Evolutionary conservation across 176 grass and related monocot genomes (phyloP).

Genomic region (Carex kokanica): DNA sequence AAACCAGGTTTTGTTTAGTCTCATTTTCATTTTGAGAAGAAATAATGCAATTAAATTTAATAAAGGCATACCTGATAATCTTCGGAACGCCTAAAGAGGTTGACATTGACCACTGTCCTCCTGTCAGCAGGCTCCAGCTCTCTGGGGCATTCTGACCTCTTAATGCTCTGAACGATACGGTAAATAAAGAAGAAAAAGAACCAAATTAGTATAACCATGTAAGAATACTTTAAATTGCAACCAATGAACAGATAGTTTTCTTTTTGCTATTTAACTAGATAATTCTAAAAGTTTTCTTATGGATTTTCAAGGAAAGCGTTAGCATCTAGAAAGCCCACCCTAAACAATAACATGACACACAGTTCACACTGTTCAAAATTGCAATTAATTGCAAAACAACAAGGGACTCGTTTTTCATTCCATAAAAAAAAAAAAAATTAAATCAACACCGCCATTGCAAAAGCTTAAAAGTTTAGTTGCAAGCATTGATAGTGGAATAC

Average conservation of each 20-base stretch:
- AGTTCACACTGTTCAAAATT: neutral
- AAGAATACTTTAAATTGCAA: neutral
- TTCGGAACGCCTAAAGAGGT: constrained; percentile 55
- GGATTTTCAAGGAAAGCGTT: neutral
- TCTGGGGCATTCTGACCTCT: constrained; percentile 58
- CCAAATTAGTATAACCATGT: neutral
- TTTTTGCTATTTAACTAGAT: neutral
- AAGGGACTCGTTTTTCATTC: neutral
- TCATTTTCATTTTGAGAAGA: neutral
- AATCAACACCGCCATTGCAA: neutral
- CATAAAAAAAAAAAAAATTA: neutral
- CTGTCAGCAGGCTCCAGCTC: constrained; percentile 75
- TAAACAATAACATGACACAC: neutral
- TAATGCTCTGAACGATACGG: constrained; percentile 59
- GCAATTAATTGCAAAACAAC: neutral
- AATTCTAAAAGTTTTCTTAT: neutral
- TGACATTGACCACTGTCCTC: constrained; percentile 63
- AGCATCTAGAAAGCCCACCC: neutral
- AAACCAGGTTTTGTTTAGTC: constrained; percentile 22
- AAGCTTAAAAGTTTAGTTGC: no score
- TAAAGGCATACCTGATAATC: constrained; percentile 48
- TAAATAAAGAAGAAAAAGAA: neutral
- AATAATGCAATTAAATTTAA: neutral
- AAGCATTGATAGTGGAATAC: no score
- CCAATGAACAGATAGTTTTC: neutral